Base-by-base conservation (phyloP, 2,329 filamentous ascomycete species). In the Achaetomium macrosporum region DNA sequence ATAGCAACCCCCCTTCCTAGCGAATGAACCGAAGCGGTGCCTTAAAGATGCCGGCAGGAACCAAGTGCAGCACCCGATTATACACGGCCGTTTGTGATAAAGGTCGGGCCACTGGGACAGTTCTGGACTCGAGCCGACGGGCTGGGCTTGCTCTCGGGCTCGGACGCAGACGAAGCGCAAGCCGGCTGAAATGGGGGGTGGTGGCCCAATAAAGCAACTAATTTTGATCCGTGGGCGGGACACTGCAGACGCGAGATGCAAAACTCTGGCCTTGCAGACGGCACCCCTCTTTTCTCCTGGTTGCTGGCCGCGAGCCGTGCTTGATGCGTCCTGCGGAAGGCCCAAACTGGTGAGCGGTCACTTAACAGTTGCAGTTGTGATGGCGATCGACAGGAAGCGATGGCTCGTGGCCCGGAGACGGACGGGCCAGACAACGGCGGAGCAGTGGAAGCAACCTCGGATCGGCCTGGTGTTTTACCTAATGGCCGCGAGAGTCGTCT, bases 181-280 rank as follows among this genome's bases (percentile, higher is more conserved):
- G 46, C 49, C 51, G 55, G 51, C 47, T 54, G 47, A 51, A n/a
- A 49, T 51, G 16, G 36, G 19, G 35, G 25, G 36, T 39, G 16
- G 46, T 19, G 41, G 15, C 46, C 25, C 51, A 58, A 56, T 58
- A n/a, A 35, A 50, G 50, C 39, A 51, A 43, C 47, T 53, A 58
- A 54, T 54, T 50, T n/a, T 51, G 50, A 43, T 37, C 36, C 31
- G 46, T 25, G 51, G 37, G 47, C 56, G 56, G 57, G 51, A 58
- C 44, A 50, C 12, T 57, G 57, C 57, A 57, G 57, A 59, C 25
- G 57, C 57, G 52, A 57, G 52, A 53, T 48, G 57, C 52, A 52
- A 37, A 43, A 25, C 37, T 44, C 25, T 47, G 43, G 42, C 25
- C 19, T 30, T 41, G 43, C 52, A 41, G 48, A 47, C 25, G 47